Base-by-base conservation (phyloP, 1,139 yeast genomes). In the Candida dubliniensis region DNA sequence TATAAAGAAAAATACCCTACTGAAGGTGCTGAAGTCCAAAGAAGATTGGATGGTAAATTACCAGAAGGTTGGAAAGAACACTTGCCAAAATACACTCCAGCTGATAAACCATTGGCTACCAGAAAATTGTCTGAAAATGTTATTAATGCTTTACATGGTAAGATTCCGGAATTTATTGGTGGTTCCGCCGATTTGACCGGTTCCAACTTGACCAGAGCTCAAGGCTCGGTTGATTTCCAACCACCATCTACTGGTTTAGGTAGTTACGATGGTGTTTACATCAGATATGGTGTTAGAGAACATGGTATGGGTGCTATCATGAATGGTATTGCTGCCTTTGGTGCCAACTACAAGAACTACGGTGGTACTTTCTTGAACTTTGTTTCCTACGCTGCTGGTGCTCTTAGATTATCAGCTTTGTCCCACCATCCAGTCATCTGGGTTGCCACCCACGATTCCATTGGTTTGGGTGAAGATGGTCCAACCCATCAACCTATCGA, bases 401-500 rank as follows among this genome's bases (percentile, higher is more conserved):
- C 99, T 61, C 84, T 93, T 49, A 84, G 99, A 78, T 81, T 93
- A 61, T 80, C 96, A 47, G 98, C 98, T 47, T 79, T 93, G 53
- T 88, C 97, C 49, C 93, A 93, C 61, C 93, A 84, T 71, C 96
- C 96, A 59, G 86, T 89, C 58, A 83, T 88, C 66, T 90, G 96
- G 96, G 96, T 93, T 54, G 98, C 98, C 52, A 93, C 99, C 56
- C 99, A 93, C 74, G 99, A 93, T 74, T 93, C 99, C 46, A 93
- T 93, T 64, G 99, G 99, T 75, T 81, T 93, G 59, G 99, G 99
- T 76, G 99, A 93, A 79, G 99, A 93, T 67, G 99, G 99, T 66
- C 99, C 99, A 70, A 93, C 99, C 66, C 99, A 93, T 75, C 99
- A 93, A 79, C 99, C 99, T 71, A 89, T 93, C 61, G 99, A 93